These are phyloP conservation scores for Trichoderma citrinoviride DNA, from an alignment of 2,329 filamentous ascomycete species.

Conservation along the genomic window DNA sequence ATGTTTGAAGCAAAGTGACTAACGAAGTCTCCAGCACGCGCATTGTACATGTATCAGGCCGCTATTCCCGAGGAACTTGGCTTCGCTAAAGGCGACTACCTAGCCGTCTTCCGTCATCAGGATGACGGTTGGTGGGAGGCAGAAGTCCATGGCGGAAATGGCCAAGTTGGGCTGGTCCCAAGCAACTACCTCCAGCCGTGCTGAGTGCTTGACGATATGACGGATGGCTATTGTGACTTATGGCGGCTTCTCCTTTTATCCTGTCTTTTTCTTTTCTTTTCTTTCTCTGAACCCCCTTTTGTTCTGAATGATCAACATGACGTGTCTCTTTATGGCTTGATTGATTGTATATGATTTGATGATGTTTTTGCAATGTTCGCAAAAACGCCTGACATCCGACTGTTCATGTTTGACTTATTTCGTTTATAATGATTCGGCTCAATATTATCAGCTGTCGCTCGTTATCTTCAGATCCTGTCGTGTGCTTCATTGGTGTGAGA, in stretches of 20 bases:
- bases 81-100: conserved; percentile 87
- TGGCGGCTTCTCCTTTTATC: not conserved
- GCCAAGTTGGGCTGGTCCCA: conserved; percentile 60
- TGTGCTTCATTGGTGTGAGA: not conserved
- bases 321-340: conserved; percentile 6
- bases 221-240: not conserved
- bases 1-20: conserved; percentile 17
- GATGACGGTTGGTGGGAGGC: conserved; percentile 99
- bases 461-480: not conserved
- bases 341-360: conserved; percentile 18
- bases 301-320: conserved; percentile 14
- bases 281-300: not conserved
- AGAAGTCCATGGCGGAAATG: conserved; percentile 72
- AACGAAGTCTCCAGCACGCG: conserved; percentile 62
- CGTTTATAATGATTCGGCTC: conserved; percentile 7
- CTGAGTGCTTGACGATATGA: conserved; percentile 26
- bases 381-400: not conserved
- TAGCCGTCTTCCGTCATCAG: conserved; percentile 85
- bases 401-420: conserved; percentile 13
- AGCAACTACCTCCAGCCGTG: conserved; percentile 65
- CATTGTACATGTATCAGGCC: conserved; percentile 90
- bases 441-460: conserved; percentile 11
- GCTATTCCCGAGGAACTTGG: conserved; percentile 93
- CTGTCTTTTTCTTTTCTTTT: not conserved
- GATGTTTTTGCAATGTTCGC: not conserved